Conservation (phyloP, 1,284 basidiomycete genomes). For the Takashimella koratensis region DNA sequence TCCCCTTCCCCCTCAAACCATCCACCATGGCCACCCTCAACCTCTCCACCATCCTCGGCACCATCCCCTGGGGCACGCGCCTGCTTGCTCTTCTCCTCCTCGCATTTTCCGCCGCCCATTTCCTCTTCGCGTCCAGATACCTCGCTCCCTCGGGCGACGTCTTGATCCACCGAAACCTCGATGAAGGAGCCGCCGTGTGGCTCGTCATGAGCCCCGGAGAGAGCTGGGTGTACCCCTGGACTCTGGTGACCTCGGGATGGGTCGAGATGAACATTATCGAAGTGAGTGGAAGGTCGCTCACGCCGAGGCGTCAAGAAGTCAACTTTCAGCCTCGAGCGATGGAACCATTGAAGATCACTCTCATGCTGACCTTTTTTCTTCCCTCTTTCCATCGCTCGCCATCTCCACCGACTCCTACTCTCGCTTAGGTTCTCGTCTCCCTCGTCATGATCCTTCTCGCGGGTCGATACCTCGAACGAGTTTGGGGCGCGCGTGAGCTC, state of each 20-base stretch:
- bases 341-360: too few relatives aligned
- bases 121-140: slow-evolving; percentile 44
- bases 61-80: slow-evolving; percentile 61
- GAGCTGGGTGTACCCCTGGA: slow-evolving; percentile 88
- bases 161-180: slow-evolving; percentile 1
- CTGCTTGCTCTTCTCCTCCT: slow-evolving; percentile 67
- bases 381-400: background rate
- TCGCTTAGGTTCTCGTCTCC: slow-evolving; percentile 66
- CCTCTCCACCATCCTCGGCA: slow-evolving; percentile 47
- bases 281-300: slow-evolving; percentile 59
- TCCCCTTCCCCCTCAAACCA: background rate
- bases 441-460: slow-evolving; percentile 75
- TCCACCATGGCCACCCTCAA: slow-evolving; percentile 44
- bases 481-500: slow-evolving; percentile 87
- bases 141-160: slow-evolving; percentile 12
- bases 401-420: slow-evolving; percentile 13
- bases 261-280: slow-evolving; percentile 81
- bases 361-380: background rate
- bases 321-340: too few relatives aligned
- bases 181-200: slow-evolving; percentile 50
- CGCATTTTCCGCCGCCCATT: slow-evolving; percentile 61
- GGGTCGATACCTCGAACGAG: slow-evolving; percentile 81
- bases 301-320: too few relatives aligned
- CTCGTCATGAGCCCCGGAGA: slow-evolving; percentile 79
- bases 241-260: slow-evolving; percentile 77